Percentiles rank a stretch among this genome's conserved stretches.
These are phyloP conservation scores for Cordyceps militaris DNA, from an alignment of 2,329 filamentous ascomycete species.

Conservation along the genomic window DNA sequence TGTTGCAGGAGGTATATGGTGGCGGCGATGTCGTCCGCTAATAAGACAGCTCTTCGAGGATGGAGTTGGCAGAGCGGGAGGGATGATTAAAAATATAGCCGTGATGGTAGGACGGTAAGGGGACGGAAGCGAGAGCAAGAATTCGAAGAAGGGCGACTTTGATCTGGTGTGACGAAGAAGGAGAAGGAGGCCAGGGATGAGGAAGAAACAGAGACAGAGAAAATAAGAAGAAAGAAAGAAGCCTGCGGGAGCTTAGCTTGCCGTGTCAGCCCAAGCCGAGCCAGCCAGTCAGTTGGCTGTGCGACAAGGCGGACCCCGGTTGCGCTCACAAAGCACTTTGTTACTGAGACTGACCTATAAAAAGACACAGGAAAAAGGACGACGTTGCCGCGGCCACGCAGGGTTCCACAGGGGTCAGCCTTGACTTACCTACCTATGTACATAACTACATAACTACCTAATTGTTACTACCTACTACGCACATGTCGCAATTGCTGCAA, in stretches of 20 bases:
- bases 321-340: neutral
- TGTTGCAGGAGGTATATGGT: neutral
- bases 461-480: too few species aligned
- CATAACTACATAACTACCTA: neutral
- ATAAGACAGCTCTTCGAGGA: neutral
- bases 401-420: neutral
- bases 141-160: neutral
- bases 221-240: neutral
- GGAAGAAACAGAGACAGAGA: neutral
- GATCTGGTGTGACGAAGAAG: neutral
- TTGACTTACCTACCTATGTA: neutral
- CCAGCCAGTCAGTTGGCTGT: constrained; percentile 3
- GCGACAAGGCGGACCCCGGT: constrained; percentile 5
- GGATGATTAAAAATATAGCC: neutral
- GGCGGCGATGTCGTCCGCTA: neutral
- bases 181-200: neutral
- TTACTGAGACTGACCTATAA: neutral
- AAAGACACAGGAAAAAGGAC: neutral
- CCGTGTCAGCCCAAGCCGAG: neutral
- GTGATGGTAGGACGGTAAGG: neutral
- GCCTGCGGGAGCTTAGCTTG: constrained; percentile 1
- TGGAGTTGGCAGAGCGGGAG: neutral
- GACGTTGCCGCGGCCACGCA: constrained; percentile 11
- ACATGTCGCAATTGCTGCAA: too few species aligned
- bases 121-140: neutral